Percentiles rank a stretch among this genome's conserved stretches.
phyloP scores from a whole-genome alignment of 208 protist species.

The Crithidia mellificae region DNA sequence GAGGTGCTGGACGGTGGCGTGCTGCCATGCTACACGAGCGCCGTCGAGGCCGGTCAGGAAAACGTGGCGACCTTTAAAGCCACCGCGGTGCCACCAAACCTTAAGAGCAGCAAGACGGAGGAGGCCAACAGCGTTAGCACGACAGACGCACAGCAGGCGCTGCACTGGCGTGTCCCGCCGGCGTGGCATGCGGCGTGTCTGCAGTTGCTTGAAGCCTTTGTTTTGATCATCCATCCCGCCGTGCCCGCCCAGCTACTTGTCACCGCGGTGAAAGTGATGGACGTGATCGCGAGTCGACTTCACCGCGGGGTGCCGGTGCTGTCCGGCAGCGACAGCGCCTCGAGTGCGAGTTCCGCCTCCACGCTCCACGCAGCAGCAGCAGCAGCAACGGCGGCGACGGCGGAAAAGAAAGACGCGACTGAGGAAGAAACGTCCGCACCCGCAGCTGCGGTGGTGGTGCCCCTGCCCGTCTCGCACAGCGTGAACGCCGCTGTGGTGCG shows the following conservation, averaged over 20 bases:
- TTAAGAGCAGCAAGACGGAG: background rate
- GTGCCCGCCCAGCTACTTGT: conserved; percentile 36
- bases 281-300: conserved; percentile 25
- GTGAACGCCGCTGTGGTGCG: conserved; percentile 39
- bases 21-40: conserved; percentile 34
- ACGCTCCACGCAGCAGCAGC: background rate
- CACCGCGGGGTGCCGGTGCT: conserved; percentile 35
- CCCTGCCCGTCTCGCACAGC: conserved; percentile 23
- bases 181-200: conserved; percentile 36
- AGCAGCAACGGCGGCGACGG: background rate
- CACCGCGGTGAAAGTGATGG: conserved; percentile 15
- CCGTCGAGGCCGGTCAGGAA: conserved; percentile 18
- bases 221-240: conserved; percentile 24
- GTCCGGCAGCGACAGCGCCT: background rate
- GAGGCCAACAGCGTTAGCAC: too few species aligned
- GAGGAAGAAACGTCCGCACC: too few species aligned
- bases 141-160: background rate
- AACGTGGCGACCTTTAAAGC: conserved; percentile 19
- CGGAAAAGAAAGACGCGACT: too few species aligned
- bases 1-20: conserved; percentile 62
- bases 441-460: too few species aligned
- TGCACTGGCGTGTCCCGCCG: conserved; percentile 37
- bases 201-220: conserved; percentile 33
- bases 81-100: background rate
- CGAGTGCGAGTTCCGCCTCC: too few species aligned